Conservation (phyloP, 139 green algal species). For the Coccomyxa sp. region DNA sequence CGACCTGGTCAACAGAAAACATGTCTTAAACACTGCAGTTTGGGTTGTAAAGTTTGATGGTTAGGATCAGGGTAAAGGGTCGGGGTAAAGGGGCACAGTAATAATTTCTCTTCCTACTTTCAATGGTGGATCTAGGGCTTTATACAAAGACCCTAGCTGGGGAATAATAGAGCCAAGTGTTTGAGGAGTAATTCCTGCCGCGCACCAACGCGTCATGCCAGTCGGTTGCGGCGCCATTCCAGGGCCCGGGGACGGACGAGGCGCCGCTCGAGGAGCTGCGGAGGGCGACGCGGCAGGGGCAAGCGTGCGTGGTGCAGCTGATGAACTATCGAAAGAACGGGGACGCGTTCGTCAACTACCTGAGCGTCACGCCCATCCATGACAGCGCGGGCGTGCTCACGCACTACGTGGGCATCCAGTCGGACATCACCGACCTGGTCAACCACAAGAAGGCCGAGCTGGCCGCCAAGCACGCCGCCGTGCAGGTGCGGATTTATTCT, state of each 20-base stretch:
- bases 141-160: too few relatives aligned
- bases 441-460: constrained; percentile 53
- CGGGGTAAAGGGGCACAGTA: too few relatives aligned
- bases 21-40: too few relatives aligned
- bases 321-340: constrained; percentile 68
- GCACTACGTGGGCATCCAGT: constrained; percentile 83
- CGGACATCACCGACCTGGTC: constrained; percentile 80
- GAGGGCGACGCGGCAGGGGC: constrained; percentile 12
- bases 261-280: constrained; percentile 31
- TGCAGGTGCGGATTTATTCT: constrained; percentile 2
- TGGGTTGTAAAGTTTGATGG: too few relatives aligned
- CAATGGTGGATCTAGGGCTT: too few relatives aligned
- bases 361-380: constrained; percentile 70
- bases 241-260: constrained; percentile 39
- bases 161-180: too few relatives aligned
- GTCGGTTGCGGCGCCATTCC: background rate
- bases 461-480: constrained; percentile 49
- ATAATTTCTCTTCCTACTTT: too few relatives aligned
- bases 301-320: constrained; percentile 44
- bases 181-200: too few relatives aligned
- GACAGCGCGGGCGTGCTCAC: constrained; percentile 50
- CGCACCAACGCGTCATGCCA: too few relatives aligned
- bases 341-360: constrained; percentile 72
- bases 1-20: too few relatives aligned
- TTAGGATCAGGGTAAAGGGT: too few relatives aligned